Evolutionary conservation across 352 stramenopile species (phyloP).

Genomic region (Phytophthora litchii): DNA sequence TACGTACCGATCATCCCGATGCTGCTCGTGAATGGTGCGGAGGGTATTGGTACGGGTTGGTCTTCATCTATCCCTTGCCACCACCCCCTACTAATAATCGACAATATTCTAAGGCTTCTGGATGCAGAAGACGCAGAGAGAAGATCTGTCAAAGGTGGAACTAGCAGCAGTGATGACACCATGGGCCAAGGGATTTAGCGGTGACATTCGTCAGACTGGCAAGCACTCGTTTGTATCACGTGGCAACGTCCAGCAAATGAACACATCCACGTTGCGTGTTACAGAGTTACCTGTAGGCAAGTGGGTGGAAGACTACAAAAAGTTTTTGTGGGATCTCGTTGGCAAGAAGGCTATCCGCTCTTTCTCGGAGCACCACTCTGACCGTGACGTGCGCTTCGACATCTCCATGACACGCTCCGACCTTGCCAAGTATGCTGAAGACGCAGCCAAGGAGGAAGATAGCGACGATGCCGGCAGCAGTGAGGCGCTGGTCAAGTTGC

Average conservation of each 20-base stretch:
- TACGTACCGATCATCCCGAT: conserved; percentile 98
- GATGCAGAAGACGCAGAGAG: conserved; percentile 59
- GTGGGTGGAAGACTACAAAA: conserved; percentile 99
- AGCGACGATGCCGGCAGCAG: conserved; percentile 31
- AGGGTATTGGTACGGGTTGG: conserved; percentile 99
- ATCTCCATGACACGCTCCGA: conserved; percentile 77
- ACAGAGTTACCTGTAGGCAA: conserved; percentile 96
- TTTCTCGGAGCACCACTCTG: conserved; percentile 98
- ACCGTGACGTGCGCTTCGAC: conserved; percentile 87
- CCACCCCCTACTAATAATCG: conserved; percentile 95
- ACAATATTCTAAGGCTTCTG: conserved; percentile 91
- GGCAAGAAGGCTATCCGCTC: conserved; percentile 82
- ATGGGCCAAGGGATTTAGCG: conserved; percentile 96
- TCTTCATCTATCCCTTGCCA: conserved; percentile 96
- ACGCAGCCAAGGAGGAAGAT: conserved; percentile 22
- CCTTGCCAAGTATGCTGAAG: conserved; percentile 78
- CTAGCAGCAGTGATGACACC: conserved; percentile 90
- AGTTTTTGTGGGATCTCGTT: conserved; percentile 93
- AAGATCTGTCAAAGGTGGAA: conserved; percentile 32
- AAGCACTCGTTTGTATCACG: conserved; percentile 79
- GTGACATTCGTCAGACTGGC: conserved; percentile 80
- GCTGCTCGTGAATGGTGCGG: conserved; percentile 97
- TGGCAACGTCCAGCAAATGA: conserved; percentile 71
- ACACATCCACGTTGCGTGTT: conserved; percentile 96
- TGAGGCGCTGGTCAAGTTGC: conserved; percentile 79